Evolutionary conservation across 140 eudicot genomes (phyloP), one percentile per base, ranked within the genome.

Genomic region (Anethum foeniculum): DNA sequence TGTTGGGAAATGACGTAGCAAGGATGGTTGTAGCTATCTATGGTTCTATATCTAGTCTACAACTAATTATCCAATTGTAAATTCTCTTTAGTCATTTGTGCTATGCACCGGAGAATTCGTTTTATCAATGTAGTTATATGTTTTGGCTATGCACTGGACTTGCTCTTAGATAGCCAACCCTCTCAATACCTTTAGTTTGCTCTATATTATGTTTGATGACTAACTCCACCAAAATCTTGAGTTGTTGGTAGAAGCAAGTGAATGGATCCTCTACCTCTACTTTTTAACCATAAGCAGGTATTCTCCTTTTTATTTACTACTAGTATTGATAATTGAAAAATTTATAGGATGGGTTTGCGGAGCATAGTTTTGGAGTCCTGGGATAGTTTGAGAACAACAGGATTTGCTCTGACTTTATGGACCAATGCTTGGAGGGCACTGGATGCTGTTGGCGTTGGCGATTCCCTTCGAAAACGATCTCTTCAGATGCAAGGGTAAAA

Each of bases 361-460:
- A 93, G 97, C 80, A 51, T 91, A 84, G 97, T 93, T 34, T 73
- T 93, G 90, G 98, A 93, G 88, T 89, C 97, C 36, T 89, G 92
- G 51, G 92, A 89, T 38, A 76, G 85, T 71, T 85, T 88, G 75
- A 84, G 98, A 73, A 82, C 76, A 49, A 80, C 95, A 25, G 97
- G 98, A 46, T 91, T 89, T 82, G 97, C 97, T 2, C 90, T 93
- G 51, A 80, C 93, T 19, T 30, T 92, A 67, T 93, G 98, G 97
- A 81, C 90, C 65, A 93, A 93, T 67, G 98, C 90, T 39, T 93
- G 97, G 97, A 89, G 83, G 87, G 98, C 97, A 23, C 75, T 93
- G 25, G 98, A 93, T 84, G 95, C 90, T 27, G 81, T 93, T 16
- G 98, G 97, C 60, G 49, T 89, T 72, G 98, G 92, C 36, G 84